Conservation (phyloP, 805 yeast species). For the Hagleromyces aurorensis region DNA sequence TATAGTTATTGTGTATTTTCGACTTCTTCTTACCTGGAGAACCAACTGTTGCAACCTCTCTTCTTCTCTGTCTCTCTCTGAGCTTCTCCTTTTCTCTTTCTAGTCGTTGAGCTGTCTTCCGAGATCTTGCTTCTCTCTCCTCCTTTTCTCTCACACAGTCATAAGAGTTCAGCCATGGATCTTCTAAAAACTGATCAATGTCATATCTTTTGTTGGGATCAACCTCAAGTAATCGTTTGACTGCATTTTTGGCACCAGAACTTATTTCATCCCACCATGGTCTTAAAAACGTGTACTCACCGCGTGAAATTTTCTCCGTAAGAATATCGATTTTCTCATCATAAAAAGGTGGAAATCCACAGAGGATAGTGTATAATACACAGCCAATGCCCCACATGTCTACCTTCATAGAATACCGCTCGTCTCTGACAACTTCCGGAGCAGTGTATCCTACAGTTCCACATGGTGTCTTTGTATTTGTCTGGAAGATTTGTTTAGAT, state of each 20-base stretch:
- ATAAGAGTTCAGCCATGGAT: conserved; percentile 54
- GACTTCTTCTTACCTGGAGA: conserved; percentile 20
- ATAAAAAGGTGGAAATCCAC: conserved; percentile 98
- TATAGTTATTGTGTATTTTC: conserved; percentile 12
- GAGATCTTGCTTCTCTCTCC: conserved; percentile 1
- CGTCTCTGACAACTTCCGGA: conserved; percentile 94
- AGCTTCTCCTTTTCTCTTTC: conserved; percentile 9
- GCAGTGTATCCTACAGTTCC: conserved; percentile 99
- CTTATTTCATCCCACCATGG: conserved; percentile 91
- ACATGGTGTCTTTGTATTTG: conserved; percentile 92
- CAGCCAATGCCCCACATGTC: conserved; percentile 99
- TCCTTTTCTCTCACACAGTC: conserved; percentile 16
- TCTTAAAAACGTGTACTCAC: conserved; percentile 62
- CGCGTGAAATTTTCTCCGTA: conserved; percentile 60
- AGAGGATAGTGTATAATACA: conserved; percentile 82
- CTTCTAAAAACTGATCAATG: conserved; percentile 55
- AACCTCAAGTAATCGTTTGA: conserved; percentile 55
- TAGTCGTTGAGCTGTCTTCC: no score
- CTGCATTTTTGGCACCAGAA: conserved; percentile 60
- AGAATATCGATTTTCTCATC: conserved; percentile 59
- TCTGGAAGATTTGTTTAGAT: conserved; percentile 82
- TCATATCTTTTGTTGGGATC: conserved; percentile 64
- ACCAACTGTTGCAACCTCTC: conserved; percentile 18
- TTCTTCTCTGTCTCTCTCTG: conserved; percentile 1
- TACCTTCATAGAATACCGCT: conserved; percentile 84